Base-by-base conservation (phyloP, 495 filamentous ascomycete species). In the Endocarpon pusillum region DNA sequence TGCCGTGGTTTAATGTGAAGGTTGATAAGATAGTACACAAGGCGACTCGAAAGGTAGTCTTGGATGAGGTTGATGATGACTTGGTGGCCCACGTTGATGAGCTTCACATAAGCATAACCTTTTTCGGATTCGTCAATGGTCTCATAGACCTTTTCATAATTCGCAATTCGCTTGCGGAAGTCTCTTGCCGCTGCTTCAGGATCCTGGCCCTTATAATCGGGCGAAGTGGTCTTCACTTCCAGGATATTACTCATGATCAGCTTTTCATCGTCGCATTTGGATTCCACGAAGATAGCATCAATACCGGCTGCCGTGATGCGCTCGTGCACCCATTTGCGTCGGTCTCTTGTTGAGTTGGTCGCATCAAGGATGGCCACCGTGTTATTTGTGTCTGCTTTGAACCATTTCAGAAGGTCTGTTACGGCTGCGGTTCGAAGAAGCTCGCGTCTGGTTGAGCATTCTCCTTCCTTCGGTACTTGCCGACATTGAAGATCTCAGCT, bases 1-100 rank as follows among this genome's bases (percentile, higher is more conserved):
- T 84, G 91, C 16, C 89, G 72, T n/a, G 86, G 86, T 44, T 82
- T 85, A 45, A 97, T 94, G 59, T 97, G 89, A 17, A 97, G 62
- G 49, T 96, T 97, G 75, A 94, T 94, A 26, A 94, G 73, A 49
- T 93, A 97, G 55, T 97, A 97, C 21, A 96, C 87, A 18, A 97
- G 71, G 19, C 89, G 76, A 49, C 81, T 91, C 50, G 94, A 89
- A 22, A 97, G 64, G 51, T 97, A 97, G 51, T 96, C 87, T 47
- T 82, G 77, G 45, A 97, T 92, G 49, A 81, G 77, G 53, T 97
- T 97, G 64, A 97, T 94, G 45, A 94, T 81, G 40, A 94, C 86
- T 42, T 89, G 82, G 25, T 75, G 77, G 6, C 86, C 85, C 3
- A 97, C 87, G 52, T 97, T 78, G 65, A 97, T 93, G 42, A 97